Evolutionary conservation across 495 filamentous ascomycete genomes (phyloP).

Genomic region (Clavariopsis aquatica): DNA sequence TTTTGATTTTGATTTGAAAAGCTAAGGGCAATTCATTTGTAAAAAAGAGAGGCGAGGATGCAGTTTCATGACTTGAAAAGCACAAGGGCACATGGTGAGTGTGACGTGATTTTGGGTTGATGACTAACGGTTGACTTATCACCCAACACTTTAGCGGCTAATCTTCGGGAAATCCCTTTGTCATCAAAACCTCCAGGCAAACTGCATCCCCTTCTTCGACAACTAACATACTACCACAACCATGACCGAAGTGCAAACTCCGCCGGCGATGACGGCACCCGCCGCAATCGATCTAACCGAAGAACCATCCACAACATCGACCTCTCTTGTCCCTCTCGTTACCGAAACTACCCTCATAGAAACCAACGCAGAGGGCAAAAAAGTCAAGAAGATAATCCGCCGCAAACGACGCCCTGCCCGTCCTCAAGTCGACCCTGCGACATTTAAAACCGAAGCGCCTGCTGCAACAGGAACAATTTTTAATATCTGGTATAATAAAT

Average conservation of each 20-base stretch:
- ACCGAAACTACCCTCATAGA: slow-evolving; percentile 19
- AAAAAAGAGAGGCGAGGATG: too few species aligned
- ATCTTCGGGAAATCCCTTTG: background rate
- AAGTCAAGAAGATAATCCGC: slow-evolving; percentile 63
- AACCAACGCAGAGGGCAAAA: slow-evolving; percentile 56
- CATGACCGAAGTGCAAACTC: slow-evolving; percentile 3
- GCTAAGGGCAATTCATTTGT: too few species aligned
- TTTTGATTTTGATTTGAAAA: too few species aligned
- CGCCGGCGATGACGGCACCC: background rate
- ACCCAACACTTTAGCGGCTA: background rate
- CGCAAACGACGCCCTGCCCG: slow-evolving; percentile 69
- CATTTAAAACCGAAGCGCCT: slow-evolving; percentile 77
- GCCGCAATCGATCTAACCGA: background rate
- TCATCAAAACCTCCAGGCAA: background rate
- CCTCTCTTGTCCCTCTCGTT: slow-evolving; percentile 8
- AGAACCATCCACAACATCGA: background rate
- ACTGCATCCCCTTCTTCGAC: background rate
- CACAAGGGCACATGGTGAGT: too few species aligned
- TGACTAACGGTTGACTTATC: background rate
- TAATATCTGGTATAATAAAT: slow-evolving; percentile 88
- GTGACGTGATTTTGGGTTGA: too few species aligned
- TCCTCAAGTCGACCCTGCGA: slow-evolving; percentile 77
- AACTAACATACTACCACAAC: background rate
- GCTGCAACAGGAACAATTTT: slow-evolving; percentile 90
- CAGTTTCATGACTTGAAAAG: background rate